Base-by-base conservation (phyloP, 768 basidiomycete species). In the Lentinula boryana region DNA sequence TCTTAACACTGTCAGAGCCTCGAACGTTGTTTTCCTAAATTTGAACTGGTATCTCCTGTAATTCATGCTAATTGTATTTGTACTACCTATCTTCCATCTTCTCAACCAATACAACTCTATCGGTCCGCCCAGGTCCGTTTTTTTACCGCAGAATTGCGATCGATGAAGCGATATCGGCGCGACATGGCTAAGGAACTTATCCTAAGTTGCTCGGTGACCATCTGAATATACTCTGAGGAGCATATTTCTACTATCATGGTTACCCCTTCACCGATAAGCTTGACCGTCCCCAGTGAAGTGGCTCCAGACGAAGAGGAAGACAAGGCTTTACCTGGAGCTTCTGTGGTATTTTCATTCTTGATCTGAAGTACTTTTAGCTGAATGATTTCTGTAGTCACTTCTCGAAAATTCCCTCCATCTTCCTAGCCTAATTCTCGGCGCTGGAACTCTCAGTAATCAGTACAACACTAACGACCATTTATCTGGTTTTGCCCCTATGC, bases 401-500 rank as follows among this genome's bases (percentile, higher is more conserved):
- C 66, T 78, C 33, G 70, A 71, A 21, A 76, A 76, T 15, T 66
- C 72, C 4, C 63, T 79, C 41, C 63, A 68, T 53, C 68, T 83
- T 21, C 76, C 83, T 9, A 71, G 72, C 15, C 75, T 93, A 38
- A 76, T 92, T 2, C 87, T 87, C 43, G 92, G 92, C 2, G 86
- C 88, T 32, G 92, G 83, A 0, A 69, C 89, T 7, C 84, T 93
- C 68, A 88, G 86, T 1, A 76, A 76, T 16, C 73, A 80, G 54
- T 93, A 93, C 67, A 92, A 90, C 65, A 68, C 75, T 15, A 82
- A 86, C 53, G 81, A 81, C 36, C 77, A 83, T 60, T 68, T 92
- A 36, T 68, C 78, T 43, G 81, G 87, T 56, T 73, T 77, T 50
- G 69, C 73, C 1, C 91, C 90, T 4, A 67, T 89, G 23, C 82